Conservation (phyloP, 23 red algal species). For the Gracilariopsis chorda region DNA sequence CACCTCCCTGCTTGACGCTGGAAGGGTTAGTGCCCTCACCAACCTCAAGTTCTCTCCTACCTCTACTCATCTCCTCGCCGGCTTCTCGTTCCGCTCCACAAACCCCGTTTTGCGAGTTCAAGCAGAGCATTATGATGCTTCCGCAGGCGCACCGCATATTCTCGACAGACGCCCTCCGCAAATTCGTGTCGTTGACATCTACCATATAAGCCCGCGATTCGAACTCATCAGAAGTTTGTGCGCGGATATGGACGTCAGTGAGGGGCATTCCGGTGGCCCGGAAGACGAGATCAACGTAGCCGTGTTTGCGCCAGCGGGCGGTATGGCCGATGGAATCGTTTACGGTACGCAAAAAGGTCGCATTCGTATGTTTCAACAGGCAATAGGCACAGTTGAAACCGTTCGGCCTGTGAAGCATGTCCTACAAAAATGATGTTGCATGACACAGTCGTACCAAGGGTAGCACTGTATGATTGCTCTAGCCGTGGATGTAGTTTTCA, state of each 20-base stretch:
- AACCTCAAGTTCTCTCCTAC: conserved; percentile 89
- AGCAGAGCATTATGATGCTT: conserved; percentile 39
- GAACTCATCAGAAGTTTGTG: conserved; percentile 52
- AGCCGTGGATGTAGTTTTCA: too few species aligned
- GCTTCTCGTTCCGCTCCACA: conserved; percentile 72
- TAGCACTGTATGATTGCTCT: too few species aligned
- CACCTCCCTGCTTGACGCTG: conserved; percentile 47
- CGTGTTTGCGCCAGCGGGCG: conserved; percentile 53
- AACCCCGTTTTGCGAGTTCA: conserved; percentile 66
- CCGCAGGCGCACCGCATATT: background rate
- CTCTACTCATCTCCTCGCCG: conserved; percentile 72
- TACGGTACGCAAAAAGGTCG: conserved; percentile 91
- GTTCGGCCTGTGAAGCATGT: too few species aligned
- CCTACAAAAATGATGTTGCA: too few species aligned
- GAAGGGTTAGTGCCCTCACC: conserved; percentile 72
- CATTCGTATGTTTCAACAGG: conserved; percentile 79
- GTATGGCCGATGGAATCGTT: conserved; percentile 63
- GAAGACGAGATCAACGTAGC: conserved; percentile 92
- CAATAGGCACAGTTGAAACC: conserved; percentile 25
- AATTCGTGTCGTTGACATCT: conserved; percentile 74
- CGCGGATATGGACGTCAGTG: conserved; percentile 72
- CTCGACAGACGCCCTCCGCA: conserved; percentile 5
- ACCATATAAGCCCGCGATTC: conserved; percentile 35
- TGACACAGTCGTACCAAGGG: too few species aligned
- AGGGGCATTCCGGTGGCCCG: conserved; percentile 41